Conservation (phyloP, 306 rosid genomes). For the Citrullus amarus region DNA sequence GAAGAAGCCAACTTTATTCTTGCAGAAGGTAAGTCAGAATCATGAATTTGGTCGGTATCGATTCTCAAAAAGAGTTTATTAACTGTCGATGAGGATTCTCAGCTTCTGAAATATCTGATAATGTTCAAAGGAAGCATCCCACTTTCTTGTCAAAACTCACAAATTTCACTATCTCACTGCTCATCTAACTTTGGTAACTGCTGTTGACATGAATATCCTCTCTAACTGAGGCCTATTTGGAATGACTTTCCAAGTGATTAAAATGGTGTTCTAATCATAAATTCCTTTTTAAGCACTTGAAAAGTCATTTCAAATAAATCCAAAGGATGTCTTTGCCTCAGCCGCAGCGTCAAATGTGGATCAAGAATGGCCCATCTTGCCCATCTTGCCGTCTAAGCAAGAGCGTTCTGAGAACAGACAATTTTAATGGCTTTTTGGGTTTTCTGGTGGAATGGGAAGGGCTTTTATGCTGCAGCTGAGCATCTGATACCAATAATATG, state of each 20-base stretch:
- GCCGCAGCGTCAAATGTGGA: background rate
- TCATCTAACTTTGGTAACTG: background rate
- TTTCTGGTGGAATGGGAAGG: background rate
- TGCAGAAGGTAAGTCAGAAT: constrained; percentile 2
- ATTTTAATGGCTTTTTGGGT: background rate
- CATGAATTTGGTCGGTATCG: background rate
- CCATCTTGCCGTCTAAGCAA: background rate
- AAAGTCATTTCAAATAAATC: background rate
- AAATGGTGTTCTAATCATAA: too few relatives aligned
- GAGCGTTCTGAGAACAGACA: background rate
- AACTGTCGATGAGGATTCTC: background rate
- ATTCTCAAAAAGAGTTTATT: background rate
- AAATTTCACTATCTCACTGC: background rate
- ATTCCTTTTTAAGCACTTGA: too few relatives aligned
- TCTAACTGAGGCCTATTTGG: background rate
- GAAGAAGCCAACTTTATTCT: background rate
- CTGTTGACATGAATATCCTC: background rate
- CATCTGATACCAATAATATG: background rate
- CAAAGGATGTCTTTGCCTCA: background rate
- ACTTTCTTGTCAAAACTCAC: background rate
- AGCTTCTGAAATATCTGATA: background rate
- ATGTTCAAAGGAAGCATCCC: background rate
- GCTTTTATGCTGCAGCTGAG: background rate
- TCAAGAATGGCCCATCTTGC: background rate
- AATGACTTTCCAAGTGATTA: too few relatives aligned